Conservation (phyloP, 768 basidiomycete genomes). For the Suillus luteus region DNA sequence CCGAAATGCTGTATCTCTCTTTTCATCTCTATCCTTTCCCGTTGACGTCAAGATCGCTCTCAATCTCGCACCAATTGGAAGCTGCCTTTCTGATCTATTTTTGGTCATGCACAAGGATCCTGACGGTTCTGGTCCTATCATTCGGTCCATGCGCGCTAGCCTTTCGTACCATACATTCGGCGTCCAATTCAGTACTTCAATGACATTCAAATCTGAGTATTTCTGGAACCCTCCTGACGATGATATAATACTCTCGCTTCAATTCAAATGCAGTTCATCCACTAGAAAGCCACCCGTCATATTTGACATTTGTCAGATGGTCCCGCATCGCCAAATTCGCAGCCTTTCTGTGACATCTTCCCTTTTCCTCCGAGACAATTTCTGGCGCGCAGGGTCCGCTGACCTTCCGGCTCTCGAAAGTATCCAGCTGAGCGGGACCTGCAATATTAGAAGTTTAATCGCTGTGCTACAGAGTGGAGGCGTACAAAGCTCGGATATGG, state of each 20-base stretch:
- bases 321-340: background rate
- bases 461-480: background rate
- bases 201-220: background rate
- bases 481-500: background rate
- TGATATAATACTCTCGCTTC: background rate
- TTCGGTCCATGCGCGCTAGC: background rate
- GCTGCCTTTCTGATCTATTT: background rate
- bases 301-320: background rate
- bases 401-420: background rate
- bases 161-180: background rate
- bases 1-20: background rate
- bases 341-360: background rate
- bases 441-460: background rate
- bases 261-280: background rate
- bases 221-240: background rate
- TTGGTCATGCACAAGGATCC: background rate
- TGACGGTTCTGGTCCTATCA: background rate
- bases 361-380: background rate
- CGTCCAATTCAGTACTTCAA: background rate
- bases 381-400: background rate
- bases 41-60: background rate
- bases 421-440: background rate
- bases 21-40: background rate
- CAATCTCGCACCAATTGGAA: background rate
- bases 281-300: background rate